A percentile compares a stretch with the other conserved stretches of the same genome.
Evolutionary conservation across 352 stramenopile species (phyloP).

Genomic region (Phytophthora syringae): DNA sequence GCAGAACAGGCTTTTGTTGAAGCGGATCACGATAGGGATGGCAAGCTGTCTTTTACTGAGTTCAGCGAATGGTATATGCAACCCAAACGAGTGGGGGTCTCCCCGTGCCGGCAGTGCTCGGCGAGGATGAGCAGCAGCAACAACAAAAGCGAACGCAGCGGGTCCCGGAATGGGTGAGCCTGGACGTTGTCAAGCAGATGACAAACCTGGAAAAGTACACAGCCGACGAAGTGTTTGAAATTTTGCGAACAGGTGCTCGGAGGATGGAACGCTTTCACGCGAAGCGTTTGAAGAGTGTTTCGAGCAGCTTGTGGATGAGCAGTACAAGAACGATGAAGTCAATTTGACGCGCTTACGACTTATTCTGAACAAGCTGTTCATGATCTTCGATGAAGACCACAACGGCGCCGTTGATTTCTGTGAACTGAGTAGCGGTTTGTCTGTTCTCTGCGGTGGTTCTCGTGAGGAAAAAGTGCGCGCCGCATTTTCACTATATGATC

Average conservation of each 20-base stretch:
- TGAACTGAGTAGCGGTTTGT: conserved; percentile 84
- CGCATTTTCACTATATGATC: conserved; percentile 88
- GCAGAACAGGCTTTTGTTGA: conserved; percentile 83
- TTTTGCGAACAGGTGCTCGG: conserved; percentile 81
- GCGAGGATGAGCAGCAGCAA: conserved; percentile 25
- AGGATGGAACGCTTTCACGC: conserved; percentile 81
- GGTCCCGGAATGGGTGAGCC: conserved; percentile 61
- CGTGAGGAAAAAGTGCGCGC: conserved; percentile 86
- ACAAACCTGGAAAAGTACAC: conserved; percentile 85
- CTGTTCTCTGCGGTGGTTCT: conserved; percentile 80
- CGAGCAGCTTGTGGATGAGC: conserved; percentile 81
- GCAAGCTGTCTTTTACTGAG: conserved; percentile 83
- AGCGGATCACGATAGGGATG: conserved; percentile 80
- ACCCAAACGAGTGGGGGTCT: conserved; percentile 32
- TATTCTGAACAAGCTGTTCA: conserved; percentile 81
- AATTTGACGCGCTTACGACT: conserved; percentile 68
- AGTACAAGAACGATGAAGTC: conserved; percentile 76
- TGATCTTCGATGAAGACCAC: conserved; percentile 81
- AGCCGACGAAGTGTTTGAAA: conserved; percentile 85
- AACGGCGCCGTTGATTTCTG: conserved; percentile 87
- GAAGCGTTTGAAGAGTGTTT: conserved; percentile 88
- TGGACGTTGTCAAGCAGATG: conserved; percentile 86
- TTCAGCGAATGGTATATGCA: conserved; percentile 86
- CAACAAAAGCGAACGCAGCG: conserved; percentile 40
- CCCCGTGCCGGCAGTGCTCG: conserved; percentile 23